phyloP scores from a whole-genome alignment of 2,329 filamentous ascomycete genomes.

The Talaromyces sp. region DNA sequence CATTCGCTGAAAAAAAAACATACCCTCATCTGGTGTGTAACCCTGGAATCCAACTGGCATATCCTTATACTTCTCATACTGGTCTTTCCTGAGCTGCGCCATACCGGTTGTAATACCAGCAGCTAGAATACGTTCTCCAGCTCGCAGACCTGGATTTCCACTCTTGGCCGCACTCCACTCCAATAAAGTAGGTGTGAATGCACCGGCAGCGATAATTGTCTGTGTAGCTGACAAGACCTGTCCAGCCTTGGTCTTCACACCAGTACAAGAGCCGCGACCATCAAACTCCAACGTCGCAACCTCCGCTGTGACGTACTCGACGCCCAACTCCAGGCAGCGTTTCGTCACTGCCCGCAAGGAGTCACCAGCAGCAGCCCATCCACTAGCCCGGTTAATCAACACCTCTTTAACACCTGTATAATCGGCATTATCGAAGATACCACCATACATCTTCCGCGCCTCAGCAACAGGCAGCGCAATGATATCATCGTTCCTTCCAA shows the following conservation, averaged over 20 bases:
- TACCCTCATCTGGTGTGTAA: constrained; percentile 42
- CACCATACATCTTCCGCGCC: constrained; percentile 58
- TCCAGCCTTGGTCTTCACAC: constrained; percentile 29
- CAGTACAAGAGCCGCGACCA: constrained; percentile 43
- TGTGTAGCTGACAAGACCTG: constrained; percentile 30
- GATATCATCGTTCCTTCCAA: constrained; percentile 52
- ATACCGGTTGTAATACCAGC: constrained; percentile 52
- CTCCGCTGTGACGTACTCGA: constrained; percentile 58
- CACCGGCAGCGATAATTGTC: constrained; percentile 34
- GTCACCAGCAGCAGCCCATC: constrained; percentile 66
- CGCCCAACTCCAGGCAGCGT: constrained; percentile 57
- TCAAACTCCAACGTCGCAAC: constrained; percentile 50
- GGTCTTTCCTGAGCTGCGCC: constrained; percentile 47
- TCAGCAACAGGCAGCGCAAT: constrained; percentile 54
- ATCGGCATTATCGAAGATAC: constrained; percentile 63
- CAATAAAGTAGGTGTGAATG: constrained; percentile 38
- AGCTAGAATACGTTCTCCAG: constrained; percentile 53
- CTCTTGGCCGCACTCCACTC: constrained; percentile 51
- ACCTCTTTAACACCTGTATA: constrained; percentile 61
- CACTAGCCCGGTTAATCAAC: constrained; percentile 62
- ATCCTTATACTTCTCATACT: constrained; percentile 39
- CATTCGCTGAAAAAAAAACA: not conserved
- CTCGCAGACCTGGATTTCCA: constrained; percentile 48
- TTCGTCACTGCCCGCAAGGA: constrained; percentile 59
- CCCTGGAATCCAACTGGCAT: constrained; percentile 53